These are phyloP conservation scores for Azolla pinnata DNA, from an alignment of 75 land plant species.

Conservation along the genomic window DNA sequence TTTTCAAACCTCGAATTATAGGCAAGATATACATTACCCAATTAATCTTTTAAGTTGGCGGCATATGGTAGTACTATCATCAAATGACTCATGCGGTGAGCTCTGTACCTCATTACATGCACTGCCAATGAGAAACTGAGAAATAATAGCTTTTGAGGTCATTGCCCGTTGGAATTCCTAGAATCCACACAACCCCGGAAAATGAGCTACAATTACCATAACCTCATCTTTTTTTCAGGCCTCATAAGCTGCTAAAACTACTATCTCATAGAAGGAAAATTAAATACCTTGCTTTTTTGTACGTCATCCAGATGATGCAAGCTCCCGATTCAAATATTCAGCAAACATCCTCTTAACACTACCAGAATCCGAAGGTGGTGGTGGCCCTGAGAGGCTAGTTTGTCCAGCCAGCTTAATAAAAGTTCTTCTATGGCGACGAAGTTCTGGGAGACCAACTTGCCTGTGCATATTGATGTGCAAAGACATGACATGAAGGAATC, in stretches of 20 bases:
- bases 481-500: neutral
- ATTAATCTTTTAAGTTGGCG: no score
- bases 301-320: constrained; percentile 20
- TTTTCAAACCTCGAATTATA: no score
- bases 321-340: constrained; percentile 81
- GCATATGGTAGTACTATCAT: no score
- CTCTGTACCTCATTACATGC: no score
- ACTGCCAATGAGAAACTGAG: no score
- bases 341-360: constrained; percentile 96
- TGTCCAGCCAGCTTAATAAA: constrained; percentile 88
- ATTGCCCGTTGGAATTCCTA: no score
- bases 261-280: no score
- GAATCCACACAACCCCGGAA: neutral
- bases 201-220: neutral
- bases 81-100: no score
- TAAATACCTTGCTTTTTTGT: no score
- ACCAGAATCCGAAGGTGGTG: constrained; percentile 78
- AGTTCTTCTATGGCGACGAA: constrained; percentile 73
- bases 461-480: constrained; percentile 50
- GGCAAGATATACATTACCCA: no score
- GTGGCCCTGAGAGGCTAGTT: constrained; percentile 82
- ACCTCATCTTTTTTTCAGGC: neutral
- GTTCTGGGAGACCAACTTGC: constrained; percentile 74
- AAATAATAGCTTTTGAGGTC: no score
- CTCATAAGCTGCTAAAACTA: no score